phyloP scores from a whole-genome alignment of 139 green algal species.

The Spirogloea muscicola region DNA sequence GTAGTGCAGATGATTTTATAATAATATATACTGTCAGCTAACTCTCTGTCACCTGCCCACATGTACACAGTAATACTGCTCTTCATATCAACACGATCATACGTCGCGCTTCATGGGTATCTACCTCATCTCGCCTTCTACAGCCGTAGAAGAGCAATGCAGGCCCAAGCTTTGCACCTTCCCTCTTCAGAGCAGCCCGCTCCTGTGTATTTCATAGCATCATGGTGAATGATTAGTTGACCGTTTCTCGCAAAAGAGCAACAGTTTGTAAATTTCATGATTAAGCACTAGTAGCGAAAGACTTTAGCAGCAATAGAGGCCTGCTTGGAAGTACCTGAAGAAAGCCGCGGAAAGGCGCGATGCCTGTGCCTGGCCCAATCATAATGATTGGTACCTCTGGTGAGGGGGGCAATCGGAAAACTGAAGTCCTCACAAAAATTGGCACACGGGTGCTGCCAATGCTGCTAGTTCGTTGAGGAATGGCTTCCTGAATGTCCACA shows the following conservation, averaged over 20 bases:
- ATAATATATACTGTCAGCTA: background rate
- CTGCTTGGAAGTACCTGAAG: constrained; percentile 62
- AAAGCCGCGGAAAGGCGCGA: constrained; percentile 96
- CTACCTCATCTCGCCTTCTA: constrained; percentile 18
- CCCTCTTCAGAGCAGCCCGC: constrained; percentile 49
- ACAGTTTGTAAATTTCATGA: background rate
- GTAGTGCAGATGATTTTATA: background rate
- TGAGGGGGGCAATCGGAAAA: constrained; percentile 81
- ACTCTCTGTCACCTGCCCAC: background rate
- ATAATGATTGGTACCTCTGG: constrained; percentile 77
- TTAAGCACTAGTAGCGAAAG: background rate
- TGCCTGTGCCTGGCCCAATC: constrained; percentile 91
- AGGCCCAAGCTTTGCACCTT: constrained; percentile 35
- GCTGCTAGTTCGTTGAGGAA: no score
- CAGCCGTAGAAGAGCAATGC: constrained; percentile 47
- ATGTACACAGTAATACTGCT: background rate
- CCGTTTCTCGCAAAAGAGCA: background rate
- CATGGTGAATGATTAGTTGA: background rate
- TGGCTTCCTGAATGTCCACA: no score
- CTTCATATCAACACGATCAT: background rate
- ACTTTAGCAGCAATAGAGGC: background rate
- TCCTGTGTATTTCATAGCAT: no score
- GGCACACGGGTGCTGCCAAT: no score
- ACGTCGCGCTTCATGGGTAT: background rate
- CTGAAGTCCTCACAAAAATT: constrained; percentile 76